phyloP scores from a whole-genome alignment of 148 eudicot species.

The Polygonum aviculare region DNA sequence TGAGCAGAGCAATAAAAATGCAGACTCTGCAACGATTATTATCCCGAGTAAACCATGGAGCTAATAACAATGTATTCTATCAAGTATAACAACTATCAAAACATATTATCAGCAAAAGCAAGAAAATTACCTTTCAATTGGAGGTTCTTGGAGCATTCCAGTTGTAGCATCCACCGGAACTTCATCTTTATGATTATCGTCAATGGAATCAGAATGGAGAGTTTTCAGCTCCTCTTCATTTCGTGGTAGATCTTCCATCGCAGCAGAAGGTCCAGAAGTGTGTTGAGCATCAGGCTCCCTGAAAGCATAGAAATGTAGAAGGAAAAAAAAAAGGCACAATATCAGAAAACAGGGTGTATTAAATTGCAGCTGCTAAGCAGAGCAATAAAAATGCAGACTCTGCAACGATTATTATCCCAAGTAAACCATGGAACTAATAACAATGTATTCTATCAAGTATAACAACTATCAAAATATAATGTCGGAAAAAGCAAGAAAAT shows the following conservation, averaged over 20 bases:
- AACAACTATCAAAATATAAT: too few relatives aligned
- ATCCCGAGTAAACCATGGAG: too few relatives aligned
- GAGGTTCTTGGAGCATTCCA: not conserved
- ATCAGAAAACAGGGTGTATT: too few relatives aligned
- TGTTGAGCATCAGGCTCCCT: conserved; percentile 8
- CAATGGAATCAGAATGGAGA: conserved; percentile 7
- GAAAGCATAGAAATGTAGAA: conserved; percentile 11
- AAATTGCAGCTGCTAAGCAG: too few relatives aligned
- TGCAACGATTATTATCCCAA: too few relatives aligned
- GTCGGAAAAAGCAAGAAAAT: too few relatives aligned
- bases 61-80: too few relatives aligned
- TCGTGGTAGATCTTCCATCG: not conserved
- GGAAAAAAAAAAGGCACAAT: not conserved
- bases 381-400: too few relatives aligned
- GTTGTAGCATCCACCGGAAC: conserved; percentile 12
- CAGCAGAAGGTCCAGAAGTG: not conserved
- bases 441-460: too few relatives aligned
- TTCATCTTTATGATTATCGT: conserved; percentile 12
- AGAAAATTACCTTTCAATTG: conserved; percentile 4
- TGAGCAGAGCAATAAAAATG: too few relatives aligned
- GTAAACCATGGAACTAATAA: too few relatives aligned
- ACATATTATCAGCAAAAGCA: not conserved
- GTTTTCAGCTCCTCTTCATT: conserved; percentile 13
- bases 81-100: not conserved
- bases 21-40: too few relatives aligned